Evolutionary conservation across 2,329 filamentous ascomycete genomes (phyloP).

Genomic region (Scedosporium minutisporum): DNA sequence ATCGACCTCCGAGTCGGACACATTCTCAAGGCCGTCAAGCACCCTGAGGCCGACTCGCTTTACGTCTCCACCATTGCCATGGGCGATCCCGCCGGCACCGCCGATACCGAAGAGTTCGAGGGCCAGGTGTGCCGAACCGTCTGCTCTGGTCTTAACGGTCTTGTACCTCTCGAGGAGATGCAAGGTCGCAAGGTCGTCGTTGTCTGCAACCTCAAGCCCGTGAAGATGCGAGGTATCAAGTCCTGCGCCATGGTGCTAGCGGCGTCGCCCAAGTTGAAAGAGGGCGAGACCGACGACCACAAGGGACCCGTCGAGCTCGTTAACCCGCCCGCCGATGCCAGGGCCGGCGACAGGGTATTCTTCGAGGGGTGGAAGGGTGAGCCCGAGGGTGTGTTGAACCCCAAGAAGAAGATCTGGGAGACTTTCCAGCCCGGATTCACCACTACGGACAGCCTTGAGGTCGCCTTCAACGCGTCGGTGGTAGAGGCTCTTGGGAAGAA

Average conservation of each 20-base stretch:
- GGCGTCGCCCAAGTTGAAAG: constrained; percentile 72
- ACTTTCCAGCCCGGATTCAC: constrained; percentile 93
- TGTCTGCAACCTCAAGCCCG: constrained; percentile 96
- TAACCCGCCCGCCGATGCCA: constrained; percentile 64
- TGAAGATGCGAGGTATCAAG: constrained; percentile 90
- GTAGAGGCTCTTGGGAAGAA: constrained; percentile 70
- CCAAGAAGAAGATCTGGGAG: constrained; percentile 99
- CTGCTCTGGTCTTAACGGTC: constrained; percentile 90
- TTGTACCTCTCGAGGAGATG: constrained; percentile 91
- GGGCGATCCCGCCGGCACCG: constrained; percentile 69
- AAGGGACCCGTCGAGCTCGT: constrained; percentile 90
- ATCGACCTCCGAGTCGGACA: constrained; percentile 96
- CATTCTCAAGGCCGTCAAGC: constrained; percentile 90
- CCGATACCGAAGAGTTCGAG: constrained; percentile 86
- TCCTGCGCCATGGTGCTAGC: constrained; percentile 85
- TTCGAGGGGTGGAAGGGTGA: constrained; percentile 94
- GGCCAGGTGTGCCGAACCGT: constrained; percentile 89
- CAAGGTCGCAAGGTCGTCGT: constrained; percentile 90
- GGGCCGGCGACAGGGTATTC: constrained; percentile 78
- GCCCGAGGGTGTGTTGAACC: constrained; percentile 88
- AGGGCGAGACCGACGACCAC: constrained; percentile 78
- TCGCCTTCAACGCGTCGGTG: constrained; percentile 71
- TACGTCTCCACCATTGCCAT: constrained; percentile 94
- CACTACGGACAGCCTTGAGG: constrained; percentile 70
- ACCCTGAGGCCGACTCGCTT: constrained; percentile 93